A percentile compares a stretch with the other conserved stretches of the same genome.
These are phyloP conservation scores for Lepidopterella palustris DNA, from an alignment of 495 filamentous ascomycete genomes.

Conservation along the genomic window DNA sequence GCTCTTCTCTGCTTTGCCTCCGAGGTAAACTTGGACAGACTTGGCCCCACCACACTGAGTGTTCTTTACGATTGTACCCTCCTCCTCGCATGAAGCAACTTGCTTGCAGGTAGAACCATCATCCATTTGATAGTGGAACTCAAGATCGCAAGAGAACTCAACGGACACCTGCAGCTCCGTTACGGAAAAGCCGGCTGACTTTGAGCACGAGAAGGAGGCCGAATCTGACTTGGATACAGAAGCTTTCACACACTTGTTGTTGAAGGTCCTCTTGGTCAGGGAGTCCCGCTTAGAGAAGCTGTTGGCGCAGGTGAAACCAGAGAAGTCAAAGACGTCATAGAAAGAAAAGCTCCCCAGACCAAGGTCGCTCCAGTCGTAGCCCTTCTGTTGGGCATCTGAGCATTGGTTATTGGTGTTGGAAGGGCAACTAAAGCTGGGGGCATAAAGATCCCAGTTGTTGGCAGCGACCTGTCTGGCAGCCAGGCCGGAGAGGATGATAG, in stretches of 20 bases:
- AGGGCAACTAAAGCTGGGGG: conserved; percentile 56
- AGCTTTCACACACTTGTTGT: conserved; percentile 62
- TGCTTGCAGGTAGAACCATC: conserved; percentile 74
- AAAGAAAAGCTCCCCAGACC: conserved; percentile 51
- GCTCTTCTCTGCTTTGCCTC: conserved; percentile 42
- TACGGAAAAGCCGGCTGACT: conserved; percentile 63
- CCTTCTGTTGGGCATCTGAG: conserved; percentile 54
- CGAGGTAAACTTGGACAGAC: conserved; percentile 68
- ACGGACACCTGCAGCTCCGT: conserved; percentile 62
- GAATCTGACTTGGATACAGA: conserved; percentile 41
- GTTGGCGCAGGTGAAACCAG: conserved; percentile 59
- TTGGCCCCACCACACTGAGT: conserved; percentile 87
- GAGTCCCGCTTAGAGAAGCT: conserved; percentile 44
- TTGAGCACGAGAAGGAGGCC: conserved; percentile 50
- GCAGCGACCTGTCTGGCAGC: conserved; percentile 55
- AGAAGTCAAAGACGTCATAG: conserved; percentile 70
- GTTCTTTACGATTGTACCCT: conserved; percentile 65
- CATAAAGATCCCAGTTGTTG: conserved; percentile 54
- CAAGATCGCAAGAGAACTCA: conserved; percentile 62
- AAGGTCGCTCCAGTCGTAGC: conserved; percentile 67
- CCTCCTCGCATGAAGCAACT: conserved; percentile 54
- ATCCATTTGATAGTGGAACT: conserved; percentile 78
- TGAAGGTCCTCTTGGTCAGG: conserved; percentile 38
- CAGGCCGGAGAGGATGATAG: conserved; percentile 47
- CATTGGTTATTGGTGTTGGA: conserved; percentile 73